Evolutionary conservation across 75 land plant genomes (phyloP).

Genomic region (Gnetum montanum): DNA sequence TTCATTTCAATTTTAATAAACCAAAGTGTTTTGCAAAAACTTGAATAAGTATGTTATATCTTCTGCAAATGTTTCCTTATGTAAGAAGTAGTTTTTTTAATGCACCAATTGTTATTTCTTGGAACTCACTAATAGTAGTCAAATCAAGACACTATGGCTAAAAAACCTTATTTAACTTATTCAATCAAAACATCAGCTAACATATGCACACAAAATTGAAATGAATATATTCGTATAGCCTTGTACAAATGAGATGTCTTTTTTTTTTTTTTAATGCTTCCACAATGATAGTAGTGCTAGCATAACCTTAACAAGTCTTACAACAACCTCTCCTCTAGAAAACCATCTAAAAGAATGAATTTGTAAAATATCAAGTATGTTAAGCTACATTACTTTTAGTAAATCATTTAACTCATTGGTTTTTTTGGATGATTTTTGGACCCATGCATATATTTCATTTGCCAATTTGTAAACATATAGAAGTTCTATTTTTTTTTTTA

Average conservation of each 20-base stretch:
- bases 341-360: neutral
- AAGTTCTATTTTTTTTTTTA: no score
- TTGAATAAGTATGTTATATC: neutral
- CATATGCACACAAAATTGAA: neutral
- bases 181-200: neutral
- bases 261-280: no score
- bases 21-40: neutral
- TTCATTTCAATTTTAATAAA: neutral
- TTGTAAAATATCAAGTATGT: neutral
- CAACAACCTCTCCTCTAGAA: neutral
- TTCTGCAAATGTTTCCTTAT: neutral
- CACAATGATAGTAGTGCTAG: neutral
- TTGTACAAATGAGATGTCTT: neutral
- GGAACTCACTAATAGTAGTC: neutral
- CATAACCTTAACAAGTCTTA: neutral
- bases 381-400: neutral
- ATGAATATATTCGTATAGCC: neutral
- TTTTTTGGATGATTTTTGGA: neutral
- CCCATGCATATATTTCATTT: no score
- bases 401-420: neutral
- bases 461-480: no score
- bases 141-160: neutral
- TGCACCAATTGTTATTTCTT: neutral
- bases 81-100: neutral
- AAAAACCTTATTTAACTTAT: neutral